These are phyloP conservation scores for Polytrichum commune DNA, from an alignment of 225 moss, liverwort and hornwort species.

Conservation along the genomic window DNA sequence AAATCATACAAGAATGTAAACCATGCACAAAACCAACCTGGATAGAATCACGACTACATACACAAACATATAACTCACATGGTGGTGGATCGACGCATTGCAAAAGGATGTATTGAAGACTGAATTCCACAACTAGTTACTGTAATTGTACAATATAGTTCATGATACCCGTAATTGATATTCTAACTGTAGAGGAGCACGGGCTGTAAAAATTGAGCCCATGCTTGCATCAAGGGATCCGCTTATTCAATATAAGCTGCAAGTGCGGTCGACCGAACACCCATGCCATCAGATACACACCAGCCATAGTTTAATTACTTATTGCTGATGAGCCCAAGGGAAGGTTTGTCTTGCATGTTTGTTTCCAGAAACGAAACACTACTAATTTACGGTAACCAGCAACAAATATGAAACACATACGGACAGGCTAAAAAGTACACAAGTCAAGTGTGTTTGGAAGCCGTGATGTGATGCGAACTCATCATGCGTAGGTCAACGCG, in stretches of 20 bases:
- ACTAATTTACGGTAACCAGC: no score
- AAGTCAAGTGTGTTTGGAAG: not conserved
- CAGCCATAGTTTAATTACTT: not conserved
- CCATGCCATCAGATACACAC: not conserved
- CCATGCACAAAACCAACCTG: no score
- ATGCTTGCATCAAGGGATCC: not conserved
- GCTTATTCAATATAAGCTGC: not conserved
- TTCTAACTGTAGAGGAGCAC: not conserved
- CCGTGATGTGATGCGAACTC: not conserved
- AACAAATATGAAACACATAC: not conserved
- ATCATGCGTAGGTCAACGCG: constrained; percentile 21
- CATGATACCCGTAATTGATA: no score
- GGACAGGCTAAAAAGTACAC: not conserved
- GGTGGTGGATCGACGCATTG: no score
- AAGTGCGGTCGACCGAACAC: not conserved
- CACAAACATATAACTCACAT: no score
- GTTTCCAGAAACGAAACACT: no score
- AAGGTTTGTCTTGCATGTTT: no score
- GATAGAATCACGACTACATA: no score
- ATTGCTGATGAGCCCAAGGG: not conserved
- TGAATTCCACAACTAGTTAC: no score
- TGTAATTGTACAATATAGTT: no score
- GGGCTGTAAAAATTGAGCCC: not conserved
- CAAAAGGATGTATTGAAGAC: no score
- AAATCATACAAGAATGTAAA: no score